Percentiles rank a stretch among this genome's conserved stretches.
These are phyloP conservation scores for Echinosophora koreensis DNA, from an alignment of 306 rosid species.

Conservation along the genomic window DNA sequence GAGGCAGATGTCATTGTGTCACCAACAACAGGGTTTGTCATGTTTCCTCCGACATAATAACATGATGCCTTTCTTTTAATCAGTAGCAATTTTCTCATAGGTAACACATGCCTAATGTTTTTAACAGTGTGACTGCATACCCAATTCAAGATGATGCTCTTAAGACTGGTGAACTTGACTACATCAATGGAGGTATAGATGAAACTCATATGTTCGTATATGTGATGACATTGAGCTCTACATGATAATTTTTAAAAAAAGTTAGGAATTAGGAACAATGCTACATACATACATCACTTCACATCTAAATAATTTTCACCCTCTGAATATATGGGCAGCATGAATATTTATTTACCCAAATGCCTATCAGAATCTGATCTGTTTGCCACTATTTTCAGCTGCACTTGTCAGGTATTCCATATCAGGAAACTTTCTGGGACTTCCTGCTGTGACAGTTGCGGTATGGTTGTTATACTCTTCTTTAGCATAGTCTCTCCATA, in stretches of 20 bases:
- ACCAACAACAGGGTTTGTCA: conserved; percentile 83
- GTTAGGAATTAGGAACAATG: no score
- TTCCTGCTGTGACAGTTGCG: conserved; percentile 82
- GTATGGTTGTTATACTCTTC: conserved; percentile 58
- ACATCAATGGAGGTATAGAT: conserved; percentile 82
- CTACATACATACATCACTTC: not conserved
- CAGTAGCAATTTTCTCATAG: not conserved
- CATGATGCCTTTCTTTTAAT: conserved; percentile 7
- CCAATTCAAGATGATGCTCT: conserved; percentile 76
- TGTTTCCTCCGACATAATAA: conserved; percentile 35
- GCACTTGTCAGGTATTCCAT: conserved; percentile 85
- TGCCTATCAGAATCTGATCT: not conserved
- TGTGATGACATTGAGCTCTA: not conserved
- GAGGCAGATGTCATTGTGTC: conserved; percentile 88
- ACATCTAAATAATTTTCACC: not conserved
- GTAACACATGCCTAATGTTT: conserved; percentile 25
- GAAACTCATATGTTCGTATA: conserved; percentile 23
- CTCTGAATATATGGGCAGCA: not conserved
- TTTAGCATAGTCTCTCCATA: not conserved
- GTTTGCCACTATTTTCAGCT: conserved; percentile 62
- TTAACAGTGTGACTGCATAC: conserved; percentile 92
- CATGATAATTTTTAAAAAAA: no score
- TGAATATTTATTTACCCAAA: not conserved
- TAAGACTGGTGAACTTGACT: conserved; percentile 94
- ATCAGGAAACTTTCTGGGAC: conserved; percentile 90